Base-by-base conservation (phyloP, 768 basidiomycete species). In the Pholiota conissans region DNA sequence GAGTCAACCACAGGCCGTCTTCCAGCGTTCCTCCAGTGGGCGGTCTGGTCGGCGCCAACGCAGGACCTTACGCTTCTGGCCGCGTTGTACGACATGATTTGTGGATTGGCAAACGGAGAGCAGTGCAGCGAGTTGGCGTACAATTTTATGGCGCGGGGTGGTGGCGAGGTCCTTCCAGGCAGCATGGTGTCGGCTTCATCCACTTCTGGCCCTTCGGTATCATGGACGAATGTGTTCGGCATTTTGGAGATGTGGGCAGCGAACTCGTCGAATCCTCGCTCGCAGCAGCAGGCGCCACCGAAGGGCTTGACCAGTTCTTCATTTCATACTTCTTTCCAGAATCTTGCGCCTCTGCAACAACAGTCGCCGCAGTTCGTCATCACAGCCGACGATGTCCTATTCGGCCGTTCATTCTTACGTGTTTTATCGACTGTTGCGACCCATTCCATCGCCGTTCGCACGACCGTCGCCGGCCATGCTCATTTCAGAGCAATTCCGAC, bases 41-140 rank as follows among this genome's bases (percentile, higher is more conserved):
- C 91, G 0, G 84, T 91, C 8, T 90, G 89, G 89, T 90, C 89
- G 0, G 90, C 91, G 0, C 86, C 92, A 55, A 77, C 82, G 4
- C 83, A 87, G 58, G 90, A 93, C 59, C 66, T 82, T 5, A 82
- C 83, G 1, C 87, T 93, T 84, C 79, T 87, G 37, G 86, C 85
- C 62, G 90, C 91, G 0, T 71, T 94, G 51, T 94, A 93, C 67
- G 91, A 95, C 63, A 95, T 95, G 95, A 75, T 97, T 28, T 78
- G 83, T 7, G 92, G 95, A 20, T 77, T 95, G 26, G 83, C 92
- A 2, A 88, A 89, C 51, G 94, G 94, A 0, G 87, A 89, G 57
- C 87, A 89, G 63, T 91, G 91, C 64, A 92, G 91, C 63, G 90
- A 93, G 65, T 77, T 91, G 10, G 89, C 91, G 0, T 93, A 93